Conservation (phyloP, 2,329 filamentous ascomycete genomes). For the Neoascochyta sp. region DNA sequence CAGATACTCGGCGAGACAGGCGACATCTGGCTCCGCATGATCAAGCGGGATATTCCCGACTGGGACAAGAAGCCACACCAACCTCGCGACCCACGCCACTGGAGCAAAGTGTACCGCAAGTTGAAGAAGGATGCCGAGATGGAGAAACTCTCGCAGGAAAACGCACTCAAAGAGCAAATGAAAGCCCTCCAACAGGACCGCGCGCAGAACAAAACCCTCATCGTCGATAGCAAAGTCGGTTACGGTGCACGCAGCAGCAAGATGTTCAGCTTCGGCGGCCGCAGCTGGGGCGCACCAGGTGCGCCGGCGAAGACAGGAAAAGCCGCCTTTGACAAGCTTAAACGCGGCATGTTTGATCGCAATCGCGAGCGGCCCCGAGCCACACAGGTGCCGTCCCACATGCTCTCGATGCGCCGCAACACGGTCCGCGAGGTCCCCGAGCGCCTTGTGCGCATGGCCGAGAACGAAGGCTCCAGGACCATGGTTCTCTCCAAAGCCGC, state of each 20-base stretch:
- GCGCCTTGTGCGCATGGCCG: constrained; percentile 30
- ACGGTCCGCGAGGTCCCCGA: constrained; percentile 27
- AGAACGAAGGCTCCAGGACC: constrained; percentile 20
- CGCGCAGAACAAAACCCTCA: constrained; percentile 28
- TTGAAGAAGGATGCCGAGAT: constrained; percentile 41
- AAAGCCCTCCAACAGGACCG: constrained; percentile 30
- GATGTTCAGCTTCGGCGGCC: constrained; percentile 16
- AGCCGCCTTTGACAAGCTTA: constrained; percentile 34
- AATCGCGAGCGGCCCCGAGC: constrained; percentile 31
- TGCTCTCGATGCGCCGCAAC: constrained; percentile 23
- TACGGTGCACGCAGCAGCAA: constrained; percentile 18
- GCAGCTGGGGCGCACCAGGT: constrained; percentile 21
- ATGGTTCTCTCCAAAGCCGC: constrained; percentile 27
- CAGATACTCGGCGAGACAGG: constrained; percentile 67
- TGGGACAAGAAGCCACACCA: constrained; percentile 61
- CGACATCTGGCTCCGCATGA: constrained; percentile 76
- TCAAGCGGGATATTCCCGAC: constrained; percentile 70
- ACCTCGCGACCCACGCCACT: constrained; percentile 62
- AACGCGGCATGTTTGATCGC: constrained; percentile 32
- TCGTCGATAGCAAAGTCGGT: constrained; percentile 26
- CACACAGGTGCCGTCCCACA: constrained; percentile 24
- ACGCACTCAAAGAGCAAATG: constrained; percentile 31
- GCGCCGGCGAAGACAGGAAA: constrained; percentile 36
- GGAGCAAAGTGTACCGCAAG: constrained; percentile 70
- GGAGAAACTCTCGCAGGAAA: constrained; percentile 32